These are phyloP conservation scores for Collybiopsis luxurians DNA, from an alignment of 768 basidiomycete species.

Conservation along the genomic window DNA sequence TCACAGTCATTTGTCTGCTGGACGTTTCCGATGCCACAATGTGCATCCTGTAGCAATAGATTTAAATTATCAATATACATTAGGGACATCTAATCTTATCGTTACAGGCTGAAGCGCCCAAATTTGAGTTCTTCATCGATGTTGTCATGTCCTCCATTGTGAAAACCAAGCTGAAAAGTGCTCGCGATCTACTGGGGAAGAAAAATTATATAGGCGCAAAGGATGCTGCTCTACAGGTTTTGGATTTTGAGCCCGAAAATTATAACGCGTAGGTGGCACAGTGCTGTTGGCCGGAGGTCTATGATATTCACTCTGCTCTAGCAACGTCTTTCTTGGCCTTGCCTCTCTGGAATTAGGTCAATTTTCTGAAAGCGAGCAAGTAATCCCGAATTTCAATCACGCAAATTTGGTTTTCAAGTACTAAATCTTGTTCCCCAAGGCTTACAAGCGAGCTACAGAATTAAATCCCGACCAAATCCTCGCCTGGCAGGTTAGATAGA, in stretches of 20 bases:
- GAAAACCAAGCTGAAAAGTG: constrained; percentile 76
- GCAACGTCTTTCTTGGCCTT: constrained; percentile 83
- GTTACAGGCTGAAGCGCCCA: no score
- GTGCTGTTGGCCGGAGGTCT: no score
- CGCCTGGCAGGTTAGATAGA: constrained; percentile 75
- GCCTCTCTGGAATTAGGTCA: constrained; percentile 76
- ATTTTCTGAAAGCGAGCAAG: constrained; percentile 78
- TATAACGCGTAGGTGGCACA: constrained; percentile 82
- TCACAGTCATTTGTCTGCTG: no score
- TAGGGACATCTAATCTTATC: no score
- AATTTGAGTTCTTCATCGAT: no score
- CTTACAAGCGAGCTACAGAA: constrained; percentile 74
- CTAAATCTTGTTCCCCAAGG: constrained; percentile 35
- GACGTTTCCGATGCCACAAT: no score
- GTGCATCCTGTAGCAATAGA: constrained; percentile 4
- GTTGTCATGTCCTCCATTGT: constrained; percentile 48
- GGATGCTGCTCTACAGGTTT: constrained; percentile 60
- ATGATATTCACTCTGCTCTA: no score
- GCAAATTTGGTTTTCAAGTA: not conserved
- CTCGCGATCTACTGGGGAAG: constrained; percentile 70
- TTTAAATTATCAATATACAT: no score
- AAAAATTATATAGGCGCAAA: constrained; percentile 73
- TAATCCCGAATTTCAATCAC: constrained; percentile 36
- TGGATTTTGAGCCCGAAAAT: constrained; percentile 77
- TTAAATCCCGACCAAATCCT: constrained; percentile 66